Conservation (phyloP, 2,329 filamentous ascomycete species). For the Ascosphaera apis region DNA sequence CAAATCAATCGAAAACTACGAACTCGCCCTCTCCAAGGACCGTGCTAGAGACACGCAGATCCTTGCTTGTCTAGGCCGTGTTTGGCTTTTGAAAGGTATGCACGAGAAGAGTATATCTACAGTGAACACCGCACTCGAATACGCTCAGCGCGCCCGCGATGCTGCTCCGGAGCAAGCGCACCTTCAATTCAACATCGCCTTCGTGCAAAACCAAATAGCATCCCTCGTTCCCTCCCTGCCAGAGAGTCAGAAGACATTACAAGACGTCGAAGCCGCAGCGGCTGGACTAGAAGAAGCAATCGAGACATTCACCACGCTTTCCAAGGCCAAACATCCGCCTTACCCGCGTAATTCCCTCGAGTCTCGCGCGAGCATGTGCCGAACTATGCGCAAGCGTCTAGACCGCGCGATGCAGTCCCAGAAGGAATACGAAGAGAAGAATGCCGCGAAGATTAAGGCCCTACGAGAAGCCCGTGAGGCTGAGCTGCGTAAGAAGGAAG, state of each 20-base stretch:
- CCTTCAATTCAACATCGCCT: slow-evolving; percentile 94
- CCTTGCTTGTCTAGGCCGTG: slow-evolving; percentile 64
- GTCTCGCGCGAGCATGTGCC: slow-evolving; percentile 89
- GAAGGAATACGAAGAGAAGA: slow-evolving; percentile 78
- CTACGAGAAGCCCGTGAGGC: slow-evolving; percentile 61
- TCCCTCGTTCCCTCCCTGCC: slow-evolving; percentile 51
- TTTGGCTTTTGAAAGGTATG: slow-evolving; percentile 64
- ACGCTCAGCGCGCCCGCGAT: slow-evolving; percentile 44
- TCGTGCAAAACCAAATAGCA: slow-evolving; percentile 87
- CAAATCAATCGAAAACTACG: slow-evolving; percentile 85
- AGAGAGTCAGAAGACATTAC: slow-evolving; percentile 53
- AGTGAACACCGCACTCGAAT: slow-evolving; percentile 41
- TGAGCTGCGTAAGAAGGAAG: slow-evolving; percentile 56
- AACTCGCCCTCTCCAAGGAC: slow-evolving; percentile 58
- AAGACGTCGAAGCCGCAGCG: slow-evolving; percentile 59
- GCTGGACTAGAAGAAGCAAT: slow-evolving; percentile 72
- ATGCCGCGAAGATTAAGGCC: slow-evolving; percentile 64
- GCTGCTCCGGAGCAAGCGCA: slow-evolving; percentile 65
- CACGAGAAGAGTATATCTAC: slow-evolving; percentile 38
- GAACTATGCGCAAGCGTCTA: slow-evolving; percentile 77
- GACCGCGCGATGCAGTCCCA: slow-evolving; percentile 67
- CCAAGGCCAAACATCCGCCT: slow-evolving; percentile 43
- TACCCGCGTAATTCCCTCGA: slow-evolving; percentile 83
- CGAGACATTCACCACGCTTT: slow-evolving; percentile 37
- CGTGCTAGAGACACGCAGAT: slow-evolving; percentile 57